Percentiles rank a stretch among this genome's conserved stretches.
Conservation (phyloP, 164 flowering plant genomes). For the Sedum album region DNA sequence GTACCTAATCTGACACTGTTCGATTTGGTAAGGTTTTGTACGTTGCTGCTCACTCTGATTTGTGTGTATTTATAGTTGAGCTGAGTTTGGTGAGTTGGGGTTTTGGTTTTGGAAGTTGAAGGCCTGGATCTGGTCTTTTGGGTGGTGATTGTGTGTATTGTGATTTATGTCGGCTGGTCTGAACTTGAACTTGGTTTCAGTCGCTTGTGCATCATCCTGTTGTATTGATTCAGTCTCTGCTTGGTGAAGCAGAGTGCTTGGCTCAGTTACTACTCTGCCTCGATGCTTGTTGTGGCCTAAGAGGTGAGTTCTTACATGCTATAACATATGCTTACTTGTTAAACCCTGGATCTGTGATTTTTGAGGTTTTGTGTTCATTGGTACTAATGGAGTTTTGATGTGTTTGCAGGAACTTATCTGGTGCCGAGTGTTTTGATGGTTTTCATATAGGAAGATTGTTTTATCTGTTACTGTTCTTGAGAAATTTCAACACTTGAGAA, state of each 20-base stretch:
- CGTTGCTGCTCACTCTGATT: background rate
- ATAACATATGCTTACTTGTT: background rate
- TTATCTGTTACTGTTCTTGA: constrained; percentile 46
- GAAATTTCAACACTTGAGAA: constrained; percentile 45
- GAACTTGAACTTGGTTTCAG: constrained; percentile 37
- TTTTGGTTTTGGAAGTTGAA: background rate
- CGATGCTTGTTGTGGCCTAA: constrained; percentile 91
- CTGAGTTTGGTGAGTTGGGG: background rate
- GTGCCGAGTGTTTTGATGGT: constrained; percentile 58
- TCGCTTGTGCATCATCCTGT: constrained; percentile 1
- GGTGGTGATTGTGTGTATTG: background rate
- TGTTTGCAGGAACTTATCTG: constrained; percentile 76
- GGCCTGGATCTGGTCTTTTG: constrained; percentile 2
- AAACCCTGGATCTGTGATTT: constrained; percentile 7
- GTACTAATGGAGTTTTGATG: constrained; percentile 7
- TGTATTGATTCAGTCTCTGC: constrained; percentile 36
- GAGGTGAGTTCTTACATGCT: constrained; percentile 35
- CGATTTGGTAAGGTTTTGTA: background rate
- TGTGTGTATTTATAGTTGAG: background rate
- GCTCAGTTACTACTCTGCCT: constrained; percentile 27
- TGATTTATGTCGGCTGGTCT: constrained; percentile 74
- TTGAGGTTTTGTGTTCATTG: background rate
- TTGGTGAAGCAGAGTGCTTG: constrained; percentile 27
- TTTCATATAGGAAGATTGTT: constrained; percentile 62
- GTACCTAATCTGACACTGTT: background rate